These are phyloP conservation scores for Mariannaea sp. DNA, from an alignment of 2,329 filamentous ascomycete species.

Conservation along the genomic window DNA sequence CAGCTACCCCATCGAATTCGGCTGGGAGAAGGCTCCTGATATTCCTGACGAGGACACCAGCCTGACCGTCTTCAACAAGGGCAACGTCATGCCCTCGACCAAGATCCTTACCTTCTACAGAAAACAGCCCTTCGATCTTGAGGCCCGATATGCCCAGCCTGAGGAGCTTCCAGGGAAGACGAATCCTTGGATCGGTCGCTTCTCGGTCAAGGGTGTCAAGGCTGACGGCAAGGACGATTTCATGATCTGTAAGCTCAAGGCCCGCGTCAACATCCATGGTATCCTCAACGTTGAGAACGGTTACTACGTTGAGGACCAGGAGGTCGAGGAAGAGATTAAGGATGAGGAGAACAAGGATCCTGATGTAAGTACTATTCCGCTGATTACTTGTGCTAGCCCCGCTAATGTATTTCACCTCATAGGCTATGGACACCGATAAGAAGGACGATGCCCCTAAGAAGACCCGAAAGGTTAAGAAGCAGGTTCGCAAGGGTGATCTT, in stretches of 20 bases:
- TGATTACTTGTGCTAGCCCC: background rate
- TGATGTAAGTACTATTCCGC: conserved; percentile 65
- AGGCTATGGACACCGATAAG: conserved; percentile 87
- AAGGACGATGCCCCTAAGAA: conserved; percentile 74
- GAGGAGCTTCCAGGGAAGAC: conserved; percentile 86
- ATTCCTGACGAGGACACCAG: conserved; percentile 98
- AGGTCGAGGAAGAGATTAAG: conserved; percentile 91
- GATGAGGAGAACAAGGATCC: conserved; percentile 72
- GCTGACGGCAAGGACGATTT: conserved; percentile 93
- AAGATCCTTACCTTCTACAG: conserved; percentile 99
- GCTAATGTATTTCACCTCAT: conserved; percentile 35
- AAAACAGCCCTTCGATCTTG: conserved; percentile 95
- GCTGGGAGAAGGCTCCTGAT: conserved; percentile 97
- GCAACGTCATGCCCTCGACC: conserved; percentile 95
- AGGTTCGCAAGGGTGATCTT: conserved; percentile 95
- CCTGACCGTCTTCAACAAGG: conserved; percentile 95
- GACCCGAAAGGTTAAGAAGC: conserved; percentile 98
- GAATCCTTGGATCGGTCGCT: conserved; percentile 94
- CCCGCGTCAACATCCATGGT: conserved; percentile 93
- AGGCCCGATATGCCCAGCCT: conserved; percentile 90
- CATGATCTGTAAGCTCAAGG: conserved; percentile 99
- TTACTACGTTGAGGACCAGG: conserved; percentile 97
- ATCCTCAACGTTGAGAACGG: conserved; percentile 95
- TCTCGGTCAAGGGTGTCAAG: conserved; percentile 98
- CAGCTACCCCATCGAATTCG: conserved; percentile 97